Conservation (phyloP, 2,329 filamentous ascomycete genomes). For the Xylariales sp. region DNA sequence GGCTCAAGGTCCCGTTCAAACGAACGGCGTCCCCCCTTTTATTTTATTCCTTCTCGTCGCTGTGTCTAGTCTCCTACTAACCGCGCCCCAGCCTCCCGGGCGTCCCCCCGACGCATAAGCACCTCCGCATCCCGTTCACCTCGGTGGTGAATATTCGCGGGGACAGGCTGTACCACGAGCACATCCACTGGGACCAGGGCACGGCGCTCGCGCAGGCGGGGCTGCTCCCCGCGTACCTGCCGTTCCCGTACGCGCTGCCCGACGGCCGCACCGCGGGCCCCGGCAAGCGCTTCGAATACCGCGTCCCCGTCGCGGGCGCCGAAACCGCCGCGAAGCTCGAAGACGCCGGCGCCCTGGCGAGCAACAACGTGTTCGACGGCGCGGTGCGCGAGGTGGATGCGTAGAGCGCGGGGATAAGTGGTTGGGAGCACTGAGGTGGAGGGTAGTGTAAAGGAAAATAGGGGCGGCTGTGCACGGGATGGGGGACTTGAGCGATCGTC, state of each 20-base stretch:
- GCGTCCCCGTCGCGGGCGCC: slow-evolving; percentile 68
- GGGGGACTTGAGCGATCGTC: too few species aligned
- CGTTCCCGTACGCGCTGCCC: slow-evolving; percentile 67
- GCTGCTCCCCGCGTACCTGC: slow-evolving; percentile 72
- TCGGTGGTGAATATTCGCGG: slow-evolving; percentile 75
- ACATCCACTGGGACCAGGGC: slow-evolving; percentile 77
- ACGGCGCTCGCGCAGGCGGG: slow-evolving; percentile 71
- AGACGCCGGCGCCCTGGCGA: slow-evolving; percentile 63
- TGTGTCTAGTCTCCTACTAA: not conserved
- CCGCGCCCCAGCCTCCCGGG: slow-evolving; percentile 61
- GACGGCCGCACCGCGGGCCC: slow-evolving; percentile 51
- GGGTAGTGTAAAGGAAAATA: not conserved
- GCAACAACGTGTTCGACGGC: slow-evolving; percentile 65
- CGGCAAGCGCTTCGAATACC: slow-evolving; percentile 62
- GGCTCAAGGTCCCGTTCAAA: not conserved
- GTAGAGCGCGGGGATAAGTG: not conserved
- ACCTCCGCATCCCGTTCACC: slow-evolving; percentile 71
- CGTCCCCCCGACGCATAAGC: slow-evolving; percentile 65
- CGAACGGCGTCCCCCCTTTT: too few species aligned
- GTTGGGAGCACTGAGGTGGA: too few species aligned
- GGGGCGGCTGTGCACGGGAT: not conserved
- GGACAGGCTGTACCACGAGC: slow-evolving; percentile 75
- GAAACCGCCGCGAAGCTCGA: slow-evolving; percentile 63
- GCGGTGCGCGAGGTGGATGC: slow-evolving; percentile 35
- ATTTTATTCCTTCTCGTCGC: not conserved